Evolutionary conservation across 768 basidiomycete species (phyloP), one percentile per base, ranked within the genome.

Genomic region (Russula emetica): DNA sequence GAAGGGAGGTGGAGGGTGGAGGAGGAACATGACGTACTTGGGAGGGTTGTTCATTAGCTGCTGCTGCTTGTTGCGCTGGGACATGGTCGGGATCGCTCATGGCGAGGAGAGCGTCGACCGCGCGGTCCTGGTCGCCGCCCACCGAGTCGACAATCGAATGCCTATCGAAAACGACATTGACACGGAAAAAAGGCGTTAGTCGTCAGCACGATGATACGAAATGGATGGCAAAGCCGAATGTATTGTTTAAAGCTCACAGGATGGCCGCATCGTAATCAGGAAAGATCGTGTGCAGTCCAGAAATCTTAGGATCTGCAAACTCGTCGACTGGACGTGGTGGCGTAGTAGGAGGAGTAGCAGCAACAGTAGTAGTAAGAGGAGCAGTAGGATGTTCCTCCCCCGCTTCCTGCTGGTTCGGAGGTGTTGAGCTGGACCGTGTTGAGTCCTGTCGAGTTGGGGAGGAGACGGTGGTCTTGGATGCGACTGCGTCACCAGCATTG

Each of bases 11-110:
- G n/a, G n/a, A n/a, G n/a, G n/a, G n/a, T n/a, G n/a, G n/a, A n/a
- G n/a, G n/a, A n/a, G n/a, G n/a, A n/a, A 14, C 7, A 42, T 53
- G 20, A 66, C 44, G 60, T 61, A 61, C 45, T n/a, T 26, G 34
- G 53, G 38, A 36, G 20, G 44, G 61, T 24, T 42, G 49, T 40
- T 40, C 38, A 18, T 16, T 40, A 30, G 49, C 66, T 67, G 26
- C 66, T 67, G 26, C 56, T 76, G 76, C 68, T 65, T 73, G 64
- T n/a, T 54, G 26, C 16, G 78, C 71, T 4, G 85, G 73, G 20
- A 79, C 79, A 70, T 88, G 92, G 8, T 85, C 79, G 1, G 91
- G 91, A 75, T 94, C 92, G 74, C 81, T 92, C 92, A 94, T 93
- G 11, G 86, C 87, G 8, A 94, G 81, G 10, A 94, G 78, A 1